Conservation (phyloP, 805 yeast genomes). For the Yamadazyma akitaensis region DNA sequence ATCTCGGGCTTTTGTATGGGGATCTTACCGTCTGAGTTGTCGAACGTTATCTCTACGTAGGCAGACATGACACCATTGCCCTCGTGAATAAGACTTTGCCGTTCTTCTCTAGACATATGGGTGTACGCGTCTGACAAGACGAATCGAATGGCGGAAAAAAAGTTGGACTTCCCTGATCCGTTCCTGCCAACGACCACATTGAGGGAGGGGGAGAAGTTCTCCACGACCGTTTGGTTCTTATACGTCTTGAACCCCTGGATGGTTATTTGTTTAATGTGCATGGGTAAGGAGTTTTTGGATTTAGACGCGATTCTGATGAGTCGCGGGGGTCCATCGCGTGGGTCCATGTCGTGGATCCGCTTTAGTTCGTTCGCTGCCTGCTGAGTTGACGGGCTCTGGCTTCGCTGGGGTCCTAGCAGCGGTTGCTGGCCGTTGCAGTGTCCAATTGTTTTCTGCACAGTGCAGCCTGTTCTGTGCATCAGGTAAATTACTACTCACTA, state of each 20-base stretch:
- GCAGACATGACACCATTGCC: slow-evolving; percentile 92
- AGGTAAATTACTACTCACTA: too few relatives aligned
- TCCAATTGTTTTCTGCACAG: too few relatives aligned
- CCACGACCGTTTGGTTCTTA: slow-evolving; percentile 75
- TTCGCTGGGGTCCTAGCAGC: too few relatives aligned
- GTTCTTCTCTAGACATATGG: slow-evolving; percentile 77
- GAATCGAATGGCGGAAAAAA: slow-evolving; percentile 92
- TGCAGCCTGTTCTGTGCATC: too few relatives aligned
- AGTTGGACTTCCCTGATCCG: slow-evolving; percentile 96
- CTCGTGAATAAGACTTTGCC: slow-evolving; percentile 84
- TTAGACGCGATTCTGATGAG: too few relatives aligned
- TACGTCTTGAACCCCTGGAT: slow-evolving; percentile 95
- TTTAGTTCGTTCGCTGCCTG: too few relatives aligned
- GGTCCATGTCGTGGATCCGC: too few relatives aligned
- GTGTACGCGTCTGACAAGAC: slow-evolving; percentile 88
- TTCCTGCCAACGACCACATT: slow-evolving; percentile 86
- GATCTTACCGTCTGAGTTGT: slow-evolving; percentile 72
- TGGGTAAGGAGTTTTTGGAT: slow-evolving; percentile 7
- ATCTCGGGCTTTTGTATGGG: slow-evolving; percentile 69
- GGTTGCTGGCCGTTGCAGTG: too few relatives aligned
- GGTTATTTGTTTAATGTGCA: slow-evolving; percentile 52
- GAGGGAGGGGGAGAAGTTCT: slow-evolving; percentile 71
- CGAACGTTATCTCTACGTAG: slow-evolving; percentile 85
- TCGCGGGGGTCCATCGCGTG: too few relatives aligned
- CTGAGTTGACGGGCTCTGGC: too few relatives aligned